These are phyloP conservation scores for Aspergillus sp. DNA, from an alignment of 2,329 filamentous ascomycete genomes.

Conservation along the genomic window DNA sequence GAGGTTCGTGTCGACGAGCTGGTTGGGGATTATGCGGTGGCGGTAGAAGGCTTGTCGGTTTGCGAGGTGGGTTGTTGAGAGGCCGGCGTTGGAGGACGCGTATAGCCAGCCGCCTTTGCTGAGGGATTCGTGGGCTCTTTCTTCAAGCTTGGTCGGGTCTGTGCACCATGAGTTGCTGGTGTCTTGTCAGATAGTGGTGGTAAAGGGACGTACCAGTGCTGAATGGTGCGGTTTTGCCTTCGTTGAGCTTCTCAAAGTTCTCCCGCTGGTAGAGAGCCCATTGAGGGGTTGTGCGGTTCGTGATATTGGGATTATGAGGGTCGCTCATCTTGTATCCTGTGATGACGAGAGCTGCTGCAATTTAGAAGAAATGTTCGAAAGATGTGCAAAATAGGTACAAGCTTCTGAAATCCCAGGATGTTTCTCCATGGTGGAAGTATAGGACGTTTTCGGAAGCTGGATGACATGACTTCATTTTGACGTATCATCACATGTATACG, in stretches of 20 bases:
- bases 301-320: conserved; percentile 57
- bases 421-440: neutral
- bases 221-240: conserved; percentile 55
- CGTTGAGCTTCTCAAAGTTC: conserved; percentile 59
- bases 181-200: neutral
- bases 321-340: conserved; percentile 40
- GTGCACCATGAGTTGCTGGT: neutral
- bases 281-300: conserved; percentile 56
- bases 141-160: conserved; percentile 63
- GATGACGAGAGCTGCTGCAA: neutral
- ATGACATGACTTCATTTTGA: conserved; percentile 41
- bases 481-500: conserved; percentile 17
- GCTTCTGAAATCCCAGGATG: neutral
- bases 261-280: conserved; percentile 61
- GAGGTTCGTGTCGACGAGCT: conserved; percentile 64
- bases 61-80: conserved; percentile 53
- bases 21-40: conserved; percentile 65
- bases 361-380: neutral
- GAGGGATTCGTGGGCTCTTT: conserved; percentile 60
- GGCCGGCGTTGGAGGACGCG: conserved; percentile 43
- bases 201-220: conserved; percentile 50
- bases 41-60: conserved; percentile 69
- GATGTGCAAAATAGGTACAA: neutral
- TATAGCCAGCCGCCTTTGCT: conserved; percentile 60
- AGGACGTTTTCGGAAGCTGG: neutral